Percentiles rank a stretch among this genome's conserved stretches.
Conservation (phyloP, 2,329 filamentous ascomycete genomes). For the Alternaria longipes region DNA sequence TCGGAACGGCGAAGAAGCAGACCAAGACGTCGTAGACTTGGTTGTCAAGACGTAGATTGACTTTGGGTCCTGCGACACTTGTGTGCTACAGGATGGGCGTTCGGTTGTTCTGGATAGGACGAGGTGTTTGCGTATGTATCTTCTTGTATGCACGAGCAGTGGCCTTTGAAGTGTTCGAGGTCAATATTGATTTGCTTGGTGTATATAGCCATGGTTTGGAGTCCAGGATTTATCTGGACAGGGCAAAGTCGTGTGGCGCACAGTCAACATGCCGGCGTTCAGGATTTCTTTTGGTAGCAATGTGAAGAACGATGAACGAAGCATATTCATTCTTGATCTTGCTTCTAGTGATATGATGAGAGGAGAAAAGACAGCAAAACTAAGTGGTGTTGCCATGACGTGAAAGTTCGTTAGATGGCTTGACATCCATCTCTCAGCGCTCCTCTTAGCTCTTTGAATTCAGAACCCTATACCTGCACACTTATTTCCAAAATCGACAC, state of each 20-base stretch:
- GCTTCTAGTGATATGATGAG: neutral
- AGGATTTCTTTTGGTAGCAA: neutral
- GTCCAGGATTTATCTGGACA: neutral
- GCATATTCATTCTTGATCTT: neutral
- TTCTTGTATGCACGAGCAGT: constrained; percentile 7
- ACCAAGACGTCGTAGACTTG: constrained; percentile 60
- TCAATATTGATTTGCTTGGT: constrained; percentile 17
- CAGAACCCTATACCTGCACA: no score
- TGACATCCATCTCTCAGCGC: neutral
- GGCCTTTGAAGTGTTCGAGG: constrained; percentile 32
- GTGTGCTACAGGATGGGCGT: constrained; percentile 1
- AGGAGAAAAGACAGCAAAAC: neutral
- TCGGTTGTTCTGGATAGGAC: neutral
- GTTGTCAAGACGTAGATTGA: neutral
- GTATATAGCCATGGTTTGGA: neutral
- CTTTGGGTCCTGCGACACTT: neutral
- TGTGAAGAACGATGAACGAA: neutral
- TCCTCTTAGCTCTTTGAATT: no score
- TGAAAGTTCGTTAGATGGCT: no score
- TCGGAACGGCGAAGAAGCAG: constrained; percentile 84
- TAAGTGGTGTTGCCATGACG: no score
- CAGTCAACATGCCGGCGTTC: neutral
- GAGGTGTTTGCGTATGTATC: constrained; percentile 2
- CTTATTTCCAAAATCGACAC: no score
- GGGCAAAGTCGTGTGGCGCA: constrained; percentile 3